Base-by-base conservation (phyloP, 2,329 filamentous ascomycete genomes). In the Hypoxylon sp. region DNA sequence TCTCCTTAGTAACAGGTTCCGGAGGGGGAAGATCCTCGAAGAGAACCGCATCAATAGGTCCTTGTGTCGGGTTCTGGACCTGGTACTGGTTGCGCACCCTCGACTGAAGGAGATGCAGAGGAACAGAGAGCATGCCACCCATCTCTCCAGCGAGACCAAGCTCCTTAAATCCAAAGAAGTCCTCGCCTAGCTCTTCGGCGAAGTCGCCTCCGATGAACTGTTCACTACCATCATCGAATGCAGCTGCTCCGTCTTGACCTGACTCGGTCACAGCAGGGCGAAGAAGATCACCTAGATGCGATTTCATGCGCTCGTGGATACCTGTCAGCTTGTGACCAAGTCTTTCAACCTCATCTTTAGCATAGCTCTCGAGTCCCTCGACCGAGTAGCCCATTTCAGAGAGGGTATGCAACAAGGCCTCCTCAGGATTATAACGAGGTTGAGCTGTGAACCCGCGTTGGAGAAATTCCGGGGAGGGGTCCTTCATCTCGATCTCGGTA, bases 111-210 rank as follows among this genome's bases (percentile, higher is more conserved):
- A 99, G 87, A 81, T 99, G 96, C 63, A 99, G 85, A 23, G 96
- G 96, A 34, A 99, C 96, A 56, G 92, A 94, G 66, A 98, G 87
- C 71, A 91, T 91, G 30, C 95, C 90, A 16, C 94, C 94, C 76
- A 98, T 91, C 77, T 99, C 96, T 72, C 90, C 91, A 74, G 97
- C 94, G 62, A 99, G 86, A 45, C 96, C 96, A 47, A 99, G 87
- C 65, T 97, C 94, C 76, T 94, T 94, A 87, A 99, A 98, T 27
- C 96, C 96, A 75, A 99, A 99, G 86, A 97, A 99, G 81, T 99
- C 96, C 82, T 99, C 96, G 66, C 94, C 95, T 11, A 99, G 91
- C 73, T 99, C 96, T 77, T 97, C 96, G 0, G 96, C 96, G 77
- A 99, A 99, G 78, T 99, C 96, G 67, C 96, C 96, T 47, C 92